phyloP scores from a whole-genome alignment of 2,329 filamentous ascomycete species.

The Fusarium nanum region DNA sequence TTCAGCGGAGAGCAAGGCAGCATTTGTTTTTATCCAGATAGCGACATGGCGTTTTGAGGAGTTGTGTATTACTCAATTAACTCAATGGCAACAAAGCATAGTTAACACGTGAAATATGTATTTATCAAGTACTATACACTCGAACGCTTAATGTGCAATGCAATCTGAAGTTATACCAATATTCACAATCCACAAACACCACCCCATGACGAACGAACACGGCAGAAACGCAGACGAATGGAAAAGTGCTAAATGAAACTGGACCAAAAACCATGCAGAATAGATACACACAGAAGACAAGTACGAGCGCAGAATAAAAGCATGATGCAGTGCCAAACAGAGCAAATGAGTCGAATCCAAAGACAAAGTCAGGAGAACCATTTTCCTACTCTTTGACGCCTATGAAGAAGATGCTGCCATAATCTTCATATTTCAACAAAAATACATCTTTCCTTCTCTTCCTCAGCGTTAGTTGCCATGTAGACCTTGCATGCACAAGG shows the following conservation, averaged over 20 bases:
- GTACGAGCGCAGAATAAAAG: constrained; percentile 2
- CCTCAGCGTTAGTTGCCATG: neutral
- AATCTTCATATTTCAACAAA: constrained; percentile 30
- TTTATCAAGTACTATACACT: constrained; percentile 23
- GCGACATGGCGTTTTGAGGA: constrained; percentile 26
- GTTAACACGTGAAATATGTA: constrained; percentile 8
- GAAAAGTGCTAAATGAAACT: neutral
- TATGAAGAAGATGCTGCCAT: constrained; percentile 15
- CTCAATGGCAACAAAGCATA: neutral
- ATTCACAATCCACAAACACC: constrained; percentile 27
- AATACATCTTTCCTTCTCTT: constrained; percentile 19
- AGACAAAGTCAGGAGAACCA: constrained; percentile 7
- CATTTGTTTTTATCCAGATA: constrained; percentile 21
- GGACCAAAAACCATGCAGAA: constrained; percentile 6
- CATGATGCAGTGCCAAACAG: constrained; percentile 2
- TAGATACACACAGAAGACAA: neutral
- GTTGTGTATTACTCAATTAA: constrained; percentile 12
- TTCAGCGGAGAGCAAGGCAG: constrained; percentile 10
- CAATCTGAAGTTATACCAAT: constrained; percentile 12
- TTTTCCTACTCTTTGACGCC: constrained; percentile 28
- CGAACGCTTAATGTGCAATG: constrained; percentile 18
- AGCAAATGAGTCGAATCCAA: constrained; percentile 8
- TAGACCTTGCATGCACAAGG: constrained; percentile 5
- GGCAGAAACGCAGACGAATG: constrained; percentile 13
- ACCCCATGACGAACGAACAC: constrained; percentile 21